Base-by-base conservation (phyloP, 140 eudicot genomes). In the Flaveria floridana region DNA sequence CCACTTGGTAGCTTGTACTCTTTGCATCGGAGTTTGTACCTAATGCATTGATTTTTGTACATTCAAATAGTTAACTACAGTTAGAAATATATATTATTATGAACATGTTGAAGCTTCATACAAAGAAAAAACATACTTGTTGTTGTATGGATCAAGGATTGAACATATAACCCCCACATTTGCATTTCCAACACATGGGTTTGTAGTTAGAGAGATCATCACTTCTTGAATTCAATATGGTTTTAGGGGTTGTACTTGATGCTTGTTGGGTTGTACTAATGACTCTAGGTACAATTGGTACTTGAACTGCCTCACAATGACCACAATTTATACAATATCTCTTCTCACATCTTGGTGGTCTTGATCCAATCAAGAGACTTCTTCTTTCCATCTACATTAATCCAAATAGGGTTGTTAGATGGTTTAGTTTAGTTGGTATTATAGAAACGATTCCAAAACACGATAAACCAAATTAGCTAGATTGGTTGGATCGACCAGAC, bases 271-370 rank as follows among this genome's bases (percentile, higher is more conserved):
- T 68, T 75, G 75, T 71, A 56, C 73, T 74, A 39, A 73, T 42
- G 72, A 73, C 42, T 53, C 28, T 70, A 2, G 86, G 89, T 15
- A 68, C 88, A 52, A 92, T 78, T 5, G 97, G 97, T n/a, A 92
- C 96, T 74, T 92, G 97, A 78, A 92, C 83, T 76, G 98, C 98
- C 20, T 73, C 87, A 76, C 98, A 92, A 42, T 81, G 92, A 51
- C 90, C 90, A 65, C 97, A 92, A 42, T 57, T 50, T 11, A 73
- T 66, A 62, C 97, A 89, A 61, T 77, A 89, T 30, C 70, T 86
- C 56, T 80, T 72, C 18, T 83, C 86, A 59, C 96, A 89, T 76
- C 87, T 89, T 76, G 98, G 98, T 56, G 98, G 98, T 79, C 90
- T 87, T 83, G 98, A 92, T n/a, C 98, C 98, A 81, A 92, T 84